These are phyloP conservation scores for Gypsophila paniculata DNA, from an alignment of 179 eudicot genomes.

Conservation along the genomic window DNA sequence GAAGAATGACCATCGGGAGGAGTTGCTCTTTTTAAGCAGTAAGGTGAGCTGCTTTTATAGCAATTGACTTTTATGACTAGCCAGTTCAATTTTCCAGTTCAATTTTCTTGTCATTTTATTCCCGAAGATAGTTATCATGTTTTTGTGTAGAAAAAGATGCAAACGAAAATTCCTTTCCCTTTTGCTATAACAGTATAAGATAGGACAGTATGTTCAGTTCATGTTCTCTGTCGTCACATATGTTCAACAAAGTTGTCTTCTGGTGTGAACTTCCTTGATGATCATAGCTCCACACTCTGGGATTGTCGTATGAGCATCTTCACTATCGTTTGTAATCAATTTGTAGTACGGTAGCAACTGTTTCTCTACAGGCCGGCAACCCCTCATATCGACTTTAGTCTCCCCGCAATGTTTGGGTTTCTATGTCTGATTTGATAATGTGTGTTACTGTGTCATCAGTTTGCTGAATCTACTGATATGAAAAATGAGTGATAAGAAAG, in stretches of 20 bases:
- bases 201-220: conserved; percentile 3
- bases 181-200: not conserved
- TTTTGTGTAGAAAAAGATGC: not conserved
- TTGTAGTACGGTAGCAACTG: not conserved
- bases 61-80: not conserved
- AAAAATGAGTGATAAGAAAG: conserved; percentile 1
- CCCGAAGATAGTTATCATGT: not conserved
- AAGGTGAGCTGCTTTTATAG: conserved; percentile 49
- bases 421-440: not conserved
- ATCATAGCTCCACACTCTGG: not conserved
- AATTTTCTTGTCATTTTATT: not conserved
- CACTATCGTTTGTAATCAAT: not conserved
- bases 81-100: not conserved
- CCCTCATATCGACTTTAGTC: not conserved
- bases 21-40: conserved; percentile 78
- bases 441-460: not conserved
- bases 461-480: not conserved
- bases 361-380: not conserved
- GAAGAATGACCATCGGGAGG: conserved; percentile 94
- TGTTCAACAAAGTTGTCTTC: not conserved
- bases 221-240: not conserved
- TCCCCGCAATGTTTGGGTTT: not conserved
- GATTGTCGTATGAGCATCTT: not conserved
- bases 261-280: not conserved
- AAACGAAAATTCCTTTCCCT: not conserved